Evolutionary conservation across 1,284 basidiomycete genomes (phyloP), one percentile per base, ranked within the genome.

Genomic region (Hemileia vastatrix): DNA sequence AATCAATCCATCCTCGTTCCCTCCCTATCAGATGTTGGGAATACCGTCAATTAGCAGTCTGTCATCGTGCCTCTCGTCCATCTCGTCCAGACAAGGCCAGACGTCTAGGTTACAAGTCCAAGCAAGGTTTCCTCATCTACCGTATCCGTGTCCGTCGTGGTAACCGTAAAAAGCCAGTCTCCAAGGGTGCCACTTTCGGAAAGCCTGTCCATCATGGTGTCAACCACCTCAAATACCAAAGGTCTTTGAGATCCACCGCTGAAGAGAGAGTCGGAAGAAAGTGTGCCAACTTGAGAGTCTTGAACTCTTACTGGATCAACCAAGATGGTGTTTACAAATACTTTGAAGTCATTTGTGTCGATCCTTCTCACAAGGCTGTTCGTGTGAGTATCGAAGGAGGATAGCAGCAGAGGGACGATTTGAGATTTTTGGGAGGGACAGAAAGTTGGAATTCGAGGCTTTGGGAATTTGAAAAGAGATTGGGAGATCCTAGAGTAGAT

Each of bases 241-340:
- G 73, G 31, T 73, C 71, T 19, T 68, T 75, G 11, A 69, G 71
- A 24, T 65, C 67, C 40, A 71, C 70, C 6, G 73, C 73, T 36
- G 73, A 75, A 68, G 73, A 75, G 69, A 71, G 73, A 57, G 70
- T 75, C 6, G 73, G 72, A 6, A 72, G 73, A 64, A 75, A 74
- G 71, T 72, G 70, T 54, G 66, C 67, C 45, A 75, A 75, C 71
- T 65, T 75, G 31, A 72, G 73, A 31, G 70, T 75, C 63, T 63
- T 75, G 48, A 75, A 75, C 72, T 72, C 70, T 49, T 75, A 75
- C 71, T 75, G 73, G 73, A 71, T 75, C 66, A 75, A 75, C 71
- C 68, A 70, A 64, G 73, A 75, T 61, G 73, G 73, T 67, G 71
- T 75, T 21, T 73, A 74, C 72, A 75, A 75, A 70, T 74, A 74